phyloP scores from a whole-genome alignment of 2,329 filamentous ascomycete species.

The Rhexocercosporidium sp. region DNA sequence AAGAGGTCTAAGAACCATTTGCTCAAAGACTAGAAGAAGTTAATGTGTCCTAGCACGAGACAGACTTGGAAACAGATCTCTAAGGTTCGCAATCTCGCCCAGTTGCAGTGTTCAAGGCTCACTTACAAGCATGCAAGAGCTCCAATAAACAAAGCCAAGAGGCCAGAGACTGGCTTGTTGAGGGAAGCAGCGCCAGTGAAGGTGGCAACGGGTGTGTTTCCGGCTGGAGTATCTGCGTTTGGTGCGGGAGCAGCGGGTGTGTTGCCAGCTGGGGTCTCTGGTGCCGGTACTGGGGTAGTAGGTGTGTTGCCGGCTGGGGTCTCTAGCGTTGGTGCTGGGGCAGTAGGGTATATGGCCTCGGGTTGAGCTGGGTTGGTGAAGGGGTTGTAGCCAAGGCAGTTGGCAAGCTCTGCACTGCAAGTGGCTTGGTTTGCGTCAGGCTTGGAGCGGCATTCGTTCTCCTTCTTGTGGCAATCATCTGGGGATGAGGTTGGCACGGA shows the following conservation, averaged over 20 bases:
- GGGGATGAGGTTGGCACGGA: background rate
- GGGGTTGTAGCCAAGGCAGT: constrained; percentile 1
- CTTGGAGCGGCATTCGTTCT: constrained; percentile 1
- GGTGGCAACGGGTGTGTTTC: background rate
- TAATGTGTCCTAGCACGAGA: too few species aligned
- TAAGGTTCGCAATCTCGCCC: too few species aligned
- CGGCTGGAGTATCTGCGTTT: too few species aligned
- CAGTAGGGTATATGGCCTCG: background rate
- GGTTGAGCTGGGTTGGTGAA: constrained; percentile 3
- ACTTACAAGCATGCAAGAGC: constrained; percentile 3
- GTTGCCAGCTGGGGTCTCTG: background rate
- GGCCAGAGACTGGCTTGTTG: background rate
- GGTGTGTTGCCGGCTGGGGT: background rate
- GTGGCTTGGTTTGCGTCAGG: constrained; percentile 1
- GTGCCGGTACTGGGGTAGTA: background rate
- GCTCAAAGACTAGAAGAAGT: too few species aligned
- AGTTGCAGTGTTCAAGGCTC: background rate
- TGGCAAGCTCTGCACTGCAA: background rate
- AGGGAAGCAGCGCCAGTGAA: background rate
- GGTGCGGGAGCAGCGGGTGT: too few species aligned
- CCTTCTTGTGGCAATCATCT: background rate
- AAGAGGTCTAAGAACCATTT: too few species aligned
- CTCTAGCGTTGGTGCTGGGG: background rate
- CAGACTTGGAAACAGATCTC: too few species aligned
- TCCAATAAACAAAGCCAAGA: background rate